Conservation (phyloP, 306 rosid genomes). For the Psophocarpus tetragonolobus region DNA sequence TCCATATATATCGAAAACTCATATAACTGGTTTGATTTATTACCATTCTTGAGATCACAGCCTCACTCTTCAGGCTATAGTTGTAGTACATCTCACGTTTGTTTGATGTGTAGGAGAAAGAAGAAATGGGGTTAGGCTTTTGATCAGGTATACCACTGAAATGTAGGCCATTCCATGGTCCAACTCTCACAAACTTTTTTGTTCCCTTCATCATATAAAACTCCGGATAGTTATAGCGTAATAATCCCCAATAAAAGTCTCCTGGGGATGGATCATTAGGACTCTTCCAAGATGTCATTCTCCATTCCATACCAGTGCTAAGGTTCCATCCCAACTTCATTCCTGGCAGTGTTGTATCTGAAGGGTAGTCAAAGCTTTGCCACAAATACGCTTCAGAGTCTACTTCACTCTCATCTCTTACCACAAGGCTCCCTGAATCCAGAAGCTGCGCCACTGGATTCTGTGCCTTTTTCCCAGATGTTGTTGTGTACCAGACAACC, state of each 20-base stretch:
- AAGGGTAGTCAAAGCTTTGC: constrained; percentile 68
- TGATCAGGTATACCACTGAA: constrained; percentile 33
- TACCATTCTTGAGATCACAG: constrained; percentile 31
- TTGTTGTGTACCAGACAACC: constrained; percentile 41
- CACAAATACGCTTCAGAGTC: constrained; percentile 25
- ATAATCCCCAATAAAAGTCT: constrained; percentile 24
- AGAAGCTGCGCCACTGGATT: constrained; percentile 43
- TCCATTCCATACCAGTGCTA: constrained; percentile 33
- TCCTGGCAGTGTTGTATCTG: constrained; percentile 50
- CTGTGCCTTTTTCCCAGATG: neutral
- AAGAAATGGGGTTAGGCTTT: constrained; percentile 8
- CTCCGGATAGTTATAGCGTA: constrained; percentile 35
- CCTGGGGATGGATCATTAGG: constrained; percentile 51
- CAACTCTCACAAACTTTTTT: constrained; percentile 4
- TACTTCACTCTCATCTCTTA: constrained; percentile 22
- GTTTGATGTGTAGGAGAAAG: neutral
- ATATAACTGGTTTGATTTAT: constrained; percentile 25
- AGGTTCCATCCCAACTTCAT: constrained; percentile 65
- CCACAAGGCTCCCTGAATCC: constrained; percentile 45
- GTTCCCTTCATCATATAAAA: constrained; percentile 31
- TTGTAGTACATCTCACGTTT: constrained; percentile 28
- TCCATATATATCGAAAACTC: constrained; percentile 15
- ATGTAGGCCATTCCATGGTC: constrained; percentile 43
- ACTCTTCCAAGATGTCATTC: constrained; percentile 52
- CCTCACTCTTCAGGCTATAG: neutral